A percentile compares a stretch with the other conserved stretches of the same genome.
Conservation (phyloP, 352 stramenopile species). For the Phytophthora foliorum region DNA sequence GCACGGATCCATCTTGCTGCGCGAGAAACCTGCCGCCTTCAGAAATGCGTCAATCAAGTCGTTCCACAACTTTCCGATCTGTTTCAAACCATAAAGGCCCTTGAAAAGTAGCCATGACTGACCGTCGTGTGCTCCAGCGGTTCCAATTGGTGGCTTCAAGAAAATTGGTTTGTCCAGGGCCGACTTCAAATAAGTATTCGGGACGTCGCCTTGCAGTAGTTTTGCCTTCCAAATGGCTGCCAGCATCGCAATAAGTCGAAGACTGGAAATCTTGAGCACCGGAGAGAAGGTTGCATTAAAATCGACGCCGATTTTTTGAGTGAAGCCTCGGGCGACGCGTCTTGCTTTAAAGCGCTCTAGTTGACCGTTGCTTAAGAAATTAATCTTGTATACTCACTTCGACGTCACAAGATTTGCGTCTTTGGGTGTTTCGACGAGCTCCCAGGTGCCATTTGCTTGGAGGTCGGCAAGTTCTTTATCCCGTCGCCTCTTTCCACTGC, state of each 20-base stretch:
- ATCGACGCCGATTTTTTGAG: not conserved
- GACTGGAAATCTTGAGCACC: not conserved
- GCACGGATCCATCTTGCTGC: conserved; percentile 12
- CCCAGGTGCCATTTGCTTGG: too few species aligned
- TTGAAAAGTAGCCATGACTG: not conserved
- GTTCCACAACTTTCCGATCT: conserved; percentile 7
- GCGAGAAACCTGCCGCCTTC: not conserved
- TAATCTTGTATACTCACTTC: not conserved
- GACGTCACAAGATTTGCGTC: not conserved
- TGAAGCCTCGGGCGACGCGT: not conserved
- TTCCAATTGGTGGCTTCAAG: not conserved
- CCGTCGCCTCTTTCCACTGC: too few species aligned
- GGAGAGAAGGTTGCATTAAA: not conserved
- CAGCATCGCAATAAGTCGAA: not conserved
- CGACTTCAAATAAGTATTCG: not conserved
- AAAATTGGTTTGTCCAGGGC: not conserved
- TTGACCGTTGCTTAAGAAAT: not conserved
- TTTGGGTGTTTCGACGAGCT: too few species aligned
- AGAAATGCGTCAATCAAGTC: conserved; percentile 2
- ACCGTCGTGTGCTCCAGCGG: not conserved
- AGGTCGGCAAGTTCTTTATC: too few species aligned
- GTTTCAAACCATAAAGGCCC: conserved; percentile 7
- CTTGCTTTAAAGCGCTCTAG: not conserved
- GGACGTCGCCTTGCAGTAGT: not conserved
- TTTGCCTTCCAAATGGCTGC: not conserved